Base-by-base conservation (phyloP, 2,329 filamentous ascomycete genomes). In the Didymellaceae sp. region DNA sequence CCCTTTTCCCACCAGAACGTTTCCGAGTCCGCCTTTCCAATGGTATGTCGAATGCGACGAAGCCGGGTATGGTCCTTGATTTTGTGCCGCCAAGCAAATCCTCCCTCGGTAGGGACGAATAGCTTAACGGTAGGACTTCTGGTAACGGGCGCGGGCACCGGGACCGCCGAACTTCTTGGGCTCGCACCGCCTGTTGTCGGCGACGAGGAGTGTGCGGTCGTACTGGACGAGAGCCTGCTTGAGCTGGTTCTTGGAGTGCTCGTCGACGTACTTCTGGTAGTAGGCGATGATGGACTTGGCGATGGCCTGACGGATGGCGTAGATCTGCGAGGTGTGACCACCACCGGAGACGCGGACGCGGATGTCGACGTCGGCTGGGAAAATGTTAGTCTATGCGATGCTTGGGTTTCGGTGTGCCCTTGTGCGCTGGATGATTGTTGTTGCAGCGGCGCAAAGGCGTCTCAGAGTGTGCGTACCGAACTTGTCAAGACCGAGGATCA, bases 201-300 rank as follows among this genome's bases (percentile, higher is more conserved):
- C 94, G 74, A 99, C 94, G 75, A 99, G 89, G 68, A 99, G 88
- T 77, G 91, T 96, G 76, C 92, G 87, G 85, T 96, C 91, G 85
- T 93, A 99, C 79, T 91, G 86, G 75, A 93, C 90, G 70, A 99
- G 87, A 68, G 90, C 90, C 82, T 93, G 89, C 91, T 97, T 99
- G 76, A 99, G 86, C 82, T 91, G 85, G 87, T 97, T 97, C 90
- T 99, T 99, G 84, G 89, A 91, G 89, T 97, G 92, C 89, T 99
- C 94, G 77, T 99, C 94, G 81, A 97, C 91, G 83, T 88, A 99
- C 86, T 99, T 97, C 84, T 97, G 93, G 89, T 97, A 97, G 89
- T 97, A 97, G 80, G 91, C 89, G 75, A 96, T 75, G 77, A 96
- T 90, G 74, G 88, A 89, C 87, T 97, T 99, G 83, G 92, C 87